These are phyloP conservation scores for Cladosporium cucumerinum DNA, from an alignment of 2,329 filamentous ascomycete species.

Conservation along the genomic window DNA sequence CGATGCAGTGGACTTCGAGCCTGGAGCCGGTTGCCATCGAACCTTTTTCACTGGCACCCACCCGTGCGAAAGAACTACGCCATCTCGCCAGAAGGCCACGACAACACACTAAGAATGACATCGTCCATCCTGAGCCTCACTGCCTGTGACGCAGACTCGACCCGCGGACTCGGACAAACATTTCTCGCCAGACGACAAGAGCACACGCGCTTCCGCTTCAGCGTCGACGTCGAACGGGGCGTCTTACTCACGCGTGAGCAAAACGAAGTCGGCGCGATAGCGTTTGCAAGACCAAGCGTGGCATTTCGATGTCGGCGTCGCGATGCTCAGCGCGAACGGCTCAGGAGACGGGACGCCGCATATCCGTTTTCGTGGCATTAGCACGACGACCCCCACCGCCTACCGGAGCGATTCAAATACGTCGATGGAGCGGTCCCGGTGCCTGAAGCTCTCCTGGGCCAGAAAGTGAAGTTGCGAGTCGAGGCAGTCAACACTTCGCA, in stretches of 20 bases:
- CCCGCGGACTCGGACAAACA: constrained; percentile 48
- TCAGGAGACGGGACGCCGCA: constrained; percentile 31
- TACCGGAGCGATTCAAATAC: constrained; percentile 19
- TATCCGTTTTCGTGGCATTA: constrained; percentile 45
- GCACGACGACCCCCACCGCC: constrained; percentile 21
- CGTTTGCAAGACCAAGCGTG: constrained; percentile 44
- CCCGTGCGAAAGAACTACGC: constrained; percentile 45
- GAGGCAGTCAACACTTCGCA: constrained; percentile 47
- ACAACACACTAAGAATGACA: constrained; percentile 45
- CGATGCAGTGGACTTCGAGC: constrained; percentile 47
- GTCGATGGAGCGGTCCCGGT: constrained; percentile 32
- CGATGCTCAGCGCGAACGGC: constrained; percentile 18
- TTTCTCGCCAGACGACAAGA: constrained; percentile 56
- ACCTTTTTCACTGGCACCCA: constrained; percentile 57
- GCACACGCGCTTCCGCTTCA: constrained; percentile 53
- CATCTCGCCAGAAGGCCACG: constrained; percentile 43
- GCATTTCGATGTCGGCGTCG: constrained; percentile 46
- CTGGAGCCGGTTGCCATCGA: constrained; percentile 46
- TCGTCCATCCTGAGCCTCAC: constrained; percentile 54
- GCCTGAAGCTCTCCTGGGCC: constrained; percentile 36
- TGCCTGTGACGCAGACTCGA: constrained; percentile 49
- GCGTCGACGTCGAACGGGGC: constrained; percentile 45
- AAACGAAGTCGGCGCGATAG: constrained; percentile 31
- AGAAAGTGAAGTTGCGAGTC: constrained; percentile 41
- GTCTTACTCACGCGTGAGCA: constrained; percentile 44